These are phyloP conservation scores for Elaphomyces granulatus DNA, from an alignment of 495 filamentous ascomycete genomes.

Conservation along the genomic window DNA sequence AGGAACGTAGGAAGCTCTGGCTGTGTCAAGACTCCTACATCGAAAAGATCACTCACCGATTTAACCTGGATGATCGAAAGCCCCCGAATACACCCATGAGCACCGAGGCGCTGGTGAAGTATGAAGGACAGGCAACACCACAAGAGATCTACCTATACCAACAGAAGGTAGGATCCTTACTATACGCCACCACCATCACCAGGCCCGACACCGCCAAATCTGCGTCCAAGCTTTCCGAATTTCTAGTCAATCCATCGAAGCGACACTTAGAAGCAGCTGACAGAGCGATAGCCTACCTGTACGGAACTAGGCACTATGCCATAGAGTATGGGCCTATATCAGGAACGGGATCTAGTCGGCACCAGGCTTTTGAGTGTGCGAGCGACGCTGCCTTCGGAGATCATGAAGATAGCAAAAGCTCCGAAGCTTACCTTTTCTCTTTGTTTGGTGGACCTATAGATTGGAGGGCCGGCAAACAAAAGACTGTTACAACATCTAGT, in stretches of 20 bases:
- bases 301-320: constrained; percentile 2
- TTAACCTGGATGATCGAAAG: constrained; percentile 3
- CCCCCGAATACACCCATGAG: background rate
- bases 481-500: constrained; percentile 10
- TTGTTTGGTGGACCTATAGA: constrained; percentile 11
- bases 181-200: constrained; percentile 13
- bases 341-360: too few relatives aligned
- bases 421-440: constrained; percentile 12
- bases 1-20: constrained; percentile 5
- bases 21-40: constrained; percentile 12
- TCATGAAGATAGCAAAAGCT: constrained; percentile 7
- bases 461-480: constrained; percentile 11
- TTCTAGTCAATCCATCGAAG: constrained; percentile 10
- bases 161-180: constrained; percentile 11
- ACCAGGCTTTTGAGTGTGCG: background rate
- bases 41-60: constrained; percentile 6
- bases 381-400: constrained; percentile 13
- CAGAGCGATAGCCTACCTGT: constrained; percentile 10
- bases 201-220: constrained; percentile 8
- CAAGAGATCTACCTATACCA: constrained; percentile 8
- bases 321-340: constrained; percentile 1
- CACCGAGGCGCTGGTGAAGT: background rate
- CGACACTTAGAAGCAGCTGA: constrained; percentile 6
- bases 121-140: background rate
- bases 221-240: constrained; percentile 8